These are phyloP conservation scores for Acacia melanoxylon DNA, from an alignment of 306 rosid species.

Conservation along the genomic window DNA sequence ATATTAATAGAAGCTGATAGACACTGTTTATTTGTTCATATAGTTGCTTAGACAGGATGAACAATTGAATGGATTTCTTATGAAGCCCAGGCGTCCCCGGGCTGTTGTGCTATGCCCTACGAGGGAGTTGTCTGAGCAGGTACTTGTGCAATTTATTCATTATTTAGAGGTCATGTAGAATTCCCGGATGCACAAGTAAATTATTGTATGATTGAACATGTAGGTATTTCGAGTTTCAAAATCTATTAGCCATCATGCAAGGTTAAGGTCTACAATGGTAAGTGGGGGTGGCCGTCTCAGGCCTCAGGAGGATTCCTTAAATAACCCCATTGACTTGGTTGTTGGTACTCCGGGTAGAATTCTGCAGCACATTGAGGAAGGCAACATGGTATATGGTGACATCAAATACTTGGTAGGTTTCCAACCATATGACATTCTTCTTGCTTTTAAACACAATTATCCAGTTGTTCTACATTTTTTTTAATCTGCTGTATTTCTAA, in stretches of 20 bases:
- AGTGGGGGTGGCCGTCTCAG: conserved; percentile 92
- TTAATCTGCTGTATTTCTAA: background rate
- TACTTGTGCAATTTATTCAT: conserved; percentile 36
- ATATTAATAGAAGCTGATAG: conserved; percentile 6
- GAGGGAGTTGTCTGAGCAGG: conserved; percentile 96
- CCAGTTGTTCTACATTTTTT: background rate
- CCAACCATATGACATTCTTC: background rate
- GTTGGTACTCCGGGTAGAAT: conserved; percentile 96
- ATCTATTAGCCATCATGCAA: conserved; percentile 86
- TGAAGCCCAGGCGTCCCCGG: conserved; percentile 91
- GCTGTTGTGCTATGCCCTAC: conserved; percentile 93
- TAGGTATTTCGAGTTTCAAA: conserved; percentile 94
- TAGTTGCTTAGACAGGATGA: conserved; percentile 89
- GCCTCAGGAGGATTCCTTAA: conserved; percentile 91
- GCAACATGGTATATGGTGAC: conserved; percentile 90
- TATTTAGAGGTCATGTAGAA: conserved; percentile 7
- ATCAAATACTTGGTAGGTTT: conserved; percentile 79
- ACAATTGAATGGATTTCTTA: conserved; percentile 56
- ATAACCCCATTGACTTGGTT: conserved; percentile 81
- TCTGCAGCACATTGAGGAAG: conserved; percentile 95
- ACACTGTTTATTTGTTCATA: conserved; percentile 32
- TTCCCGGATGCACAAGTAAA: conserved; percentile 8
- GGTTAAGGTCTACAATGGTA: conserved; percentile 87
- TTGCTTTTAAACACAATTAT: background rate
- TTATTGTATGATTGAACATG: conserved; percentile 36